phyloP scores from a whole-genome alignment of 2,329 filamentous ascomycete genomes.

The Trichoderma atrobrunneum region DNA sequence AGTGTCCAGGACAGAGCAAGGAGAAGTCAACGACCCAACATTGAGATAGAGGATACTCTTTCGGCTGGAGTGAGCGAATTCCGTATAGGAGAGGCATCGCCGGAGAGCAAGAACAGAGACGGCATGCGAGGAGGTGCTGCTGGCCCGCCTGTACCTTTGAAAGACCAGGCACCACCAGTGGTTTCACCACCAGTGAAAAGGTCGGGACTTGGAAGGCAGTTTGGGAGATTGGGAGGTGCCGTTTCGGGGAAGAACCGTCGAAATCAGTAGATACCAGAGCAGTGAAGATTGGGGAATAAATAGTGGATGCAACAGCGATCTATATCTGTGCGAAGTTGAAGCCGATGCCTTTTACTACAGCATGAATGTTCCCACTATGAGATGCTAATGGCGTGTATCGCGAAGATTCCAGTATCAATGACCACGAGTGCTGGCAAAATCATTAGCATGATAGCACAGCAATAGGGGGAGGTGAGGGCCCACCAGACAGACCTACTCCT shows the following conservation, averaged over 20 bases:
- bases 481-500: constrained; percentile 63
- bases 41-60: constrained; percentile 49
- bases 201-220: constrained; percentile 63
- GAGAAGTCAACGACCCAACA: constrained; percentile 60
- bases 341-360: background rate
- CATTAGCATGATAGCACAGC: constrained; percentile 62
- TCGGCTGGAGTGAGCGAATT: constrained; percentile 44
- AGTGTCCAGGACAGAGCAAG: constrained; percentile 83
- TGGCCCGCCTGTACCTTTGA: constrained; percentile 46
- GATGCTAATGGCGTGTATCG: background rate
- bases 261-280: constrained; percentile 25
- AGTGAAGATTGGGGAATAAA: background rate
- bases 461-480: constrained; percentile 63
- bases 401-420: background rate
- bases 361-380: background rate
- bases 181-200: constrained; percentile 54
- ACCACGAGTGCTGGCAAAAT: background rate
- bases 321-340: background rate
- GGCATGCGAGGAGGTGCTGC: constrained; percentile 30
- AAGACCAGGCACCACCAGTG: constrained; percentile 45
- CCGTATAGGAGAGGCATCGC: constrained; percentile 41
- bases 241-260: constrained; percentile 63
- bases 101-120: constrained; percentile 43
- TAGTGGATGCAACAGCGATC: background rate
- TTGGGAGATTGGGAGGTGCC: constrained; percentile 69